Percentiles rank a stretch among this genome's conserved stretches.
These are phyloP conservation scores for Termitomyces sp. DNA, from an alignment of 768 basidiomycete genomes.

Conservation along the genomic window DNA sequence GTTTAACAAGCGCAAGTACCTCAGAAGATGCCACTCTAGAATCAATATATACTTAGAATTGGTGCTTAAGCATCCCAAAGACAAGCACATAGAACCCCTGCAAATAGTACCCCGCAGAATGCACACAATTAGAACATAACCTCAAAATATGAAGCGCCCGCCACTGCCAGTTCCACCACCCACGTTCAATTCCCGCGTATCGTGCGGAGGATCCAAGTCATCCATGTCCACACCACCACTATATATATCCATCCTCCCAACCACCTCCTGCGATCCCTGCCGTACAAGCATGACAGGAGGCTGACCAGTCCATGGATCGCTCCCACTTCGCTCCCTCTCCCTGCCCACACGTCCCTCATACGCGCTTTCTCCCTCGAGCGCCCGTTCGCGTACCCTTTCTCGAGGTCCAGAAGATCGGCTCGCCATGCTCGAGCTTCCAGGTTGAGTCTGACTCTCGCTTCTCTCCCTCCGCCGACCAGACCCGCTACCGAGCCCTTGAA, in stretches of 20 bases:
- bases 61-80: too few relatives aligned
- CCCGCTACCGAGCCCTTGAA: conserved; percentile 53
- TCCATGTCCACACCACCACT: conserved; percentile 1
- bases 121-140: neutral
- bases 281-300: neutral
- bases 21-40: too few relatives aligned
- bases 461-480: neutral
- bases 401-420: too few relatives aligned
- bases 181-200: neutral
- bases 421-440: too few relatives aligned
- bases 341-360: too few relatives aligned
- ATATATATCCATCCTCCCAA: conserved; percentile 18
- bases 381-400: neutral
- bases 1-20: too few relatives aligned
- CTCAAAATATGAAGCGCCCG: neutral
- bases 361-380: neutral
- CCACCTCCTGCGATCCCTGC: conserved; percentile 17
- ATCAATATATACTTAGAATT: too few relatives aligned
- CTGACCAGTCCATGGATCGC: neutral
- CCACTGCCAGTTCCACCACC: neutral
- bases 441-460: neutral
- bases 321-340: too few relatives aligned
- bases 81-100: too few relatives aligned
- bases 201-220: neutral
- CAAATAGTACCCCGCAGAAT: neutral